phyloP scores from a whole-genome alignment of 2,329 filamentous ascomycete species.

The Trichoderma asperellum region DNA sequence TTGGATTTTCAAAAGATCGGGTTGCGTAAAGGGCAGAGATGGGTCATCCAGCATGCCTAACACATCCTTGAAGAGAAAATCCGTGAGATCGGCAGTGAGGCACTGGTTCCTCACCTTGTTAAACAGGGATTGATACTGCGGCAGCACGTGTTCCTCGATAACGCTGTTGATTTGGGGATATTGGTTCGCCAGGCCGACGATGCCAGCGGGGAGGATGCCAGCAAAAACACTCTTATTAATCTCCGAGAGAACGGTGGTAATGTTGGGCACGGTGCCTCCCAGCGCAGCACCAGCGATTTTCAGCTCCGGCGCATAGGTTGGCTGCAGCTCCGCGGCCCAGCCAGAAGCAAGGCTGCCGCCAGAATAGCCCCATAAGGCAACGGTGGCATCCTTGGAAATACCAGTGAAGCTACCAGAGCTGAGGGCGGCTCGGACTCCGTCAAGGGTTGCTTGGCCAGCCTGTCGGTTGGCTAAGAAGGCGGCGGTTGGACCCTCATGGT shows the following conservation, averaged over 20 bases:
- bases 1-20: constrained; percentile 35
- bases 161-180: constrained; percentile 31
- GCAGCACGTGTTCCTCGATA: constrained; percentile 32
- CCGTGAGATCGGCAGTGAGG: constrained; percentile 33
- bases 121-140: constrained; percentile 36
- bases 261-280: constrained; percentile 35
- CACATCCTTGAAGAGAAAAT: constrained; percentile 44
- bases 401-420: constrained; percentile 36
- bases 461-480: constrained; percentile 48
- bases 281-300: constrained; percentile 34
- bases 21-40: constrained; percentile 34
- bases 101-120: constrained; percentile 37
- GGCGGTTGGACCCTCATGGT: constrained; percentile 50
- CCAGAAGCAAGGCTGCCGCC: constrained; percentile 34
- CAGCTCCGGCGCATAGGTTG: constrained; percentile 35
- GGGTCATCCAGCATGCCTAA: constrained; percentile 48
- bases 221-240: constrained; percentile 31
- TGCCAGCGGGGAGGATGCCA: constrained; percentile 33
- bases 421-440: constrained; percentile 49
- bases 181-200: constrained; percentile 35
- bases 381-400: constrained; percentile 39
- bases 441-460: constrained; percentile 48
- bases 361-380: constrained; percentile 51
- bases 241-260: constrained; percentile 29
- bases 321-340: constrained; percentile 37